Base-by-base conservation (phyloP, 2,329 filamentous ascomycete species). In the Penicillium italicum region DNA sequence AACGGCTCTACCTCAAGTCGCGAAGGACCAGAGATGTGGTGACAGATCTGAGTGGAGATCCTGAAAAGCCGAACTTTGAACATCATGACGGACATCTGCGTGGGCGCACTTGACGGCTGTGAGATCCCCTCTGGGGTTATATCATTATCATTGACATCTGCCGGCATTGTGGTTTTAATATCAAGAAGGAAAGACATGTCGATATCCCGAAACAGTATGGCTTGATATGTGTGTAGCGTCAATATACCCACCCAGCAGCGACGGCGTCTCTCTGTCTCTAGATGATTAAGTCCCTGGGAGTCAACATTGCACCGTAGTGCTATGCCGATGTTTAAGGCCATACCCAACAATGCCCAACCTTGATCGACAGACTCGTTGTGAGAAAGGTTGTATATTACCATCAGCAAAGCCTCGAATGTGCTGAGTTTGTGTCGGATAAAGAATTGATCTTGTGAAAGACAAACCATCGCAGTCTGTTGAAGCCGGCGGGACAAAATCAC, bases 81-180 rank as follows among this genome's bases (percentile, higher is more conserved):
- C 22, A 65, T 61, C 38, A 70, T 66, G n/a, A 71, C 60, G 2
- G 69, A 66, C 69, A 72, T 70, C 41, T 72, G 66, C 1, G 69
- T 70, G 0, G 67, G 66, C 18, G 60, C 20, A 36, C 52, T 59
- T 5, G 58, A 60, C 5, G 62, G 49, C 1, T 46, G 38, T 3
- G 40, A 30, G 24, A 63, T 59, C 3, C 31, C 42, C 6, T 60
- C 42, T 1, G 50, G 22, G 6, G 37, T 51, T 24, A 67, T 64
- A 34, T 65, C 58, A 7, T 44, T 31, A 48, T 69, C 64, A 50
- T 70, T 65, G 24, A 69, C 59, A 43, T 69, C 61, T 1, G 66
- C 61, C 1, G 63, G 66, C 31, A 65, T 34, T 4, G 50, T 52
- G 30, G 61, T 34, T 18, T 61, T 56, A 12, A 69, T 56, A 34